Evolutionary conservation across 495 filamentous ascomycete genomes (phyloP).

Genomic region (Hypomontagnella monticulosa): DNA sequence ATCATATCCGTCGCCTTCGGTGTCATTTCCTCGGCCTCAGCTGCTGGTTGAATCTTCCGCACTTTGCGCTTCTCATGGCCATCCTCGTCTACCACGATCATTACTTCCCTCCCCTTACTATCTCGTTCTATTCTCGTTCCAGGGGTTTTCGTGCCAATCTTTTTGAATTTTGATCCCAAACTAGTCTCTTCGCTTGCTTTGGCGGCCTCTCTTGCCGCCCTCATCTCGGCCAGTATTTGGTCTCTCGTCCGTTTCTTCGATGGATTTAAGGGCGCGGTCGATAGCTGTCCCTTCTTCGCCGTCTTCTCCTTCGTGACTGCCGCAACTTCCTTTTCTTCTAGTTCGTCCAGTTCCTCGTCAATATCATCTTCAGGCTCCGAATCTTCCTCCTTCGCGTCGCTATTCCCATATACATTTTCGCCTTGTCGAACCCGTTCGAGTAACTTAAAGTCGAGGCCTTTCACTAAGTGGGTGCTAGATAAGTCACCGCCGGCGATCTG

Average conservation of each 20-base stretch:
- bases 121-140: slow-evolving; percentile 78
- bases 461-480: slow-evolving; percentile 82
- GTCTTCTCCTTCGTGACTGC: slow-evolving; percentile 65
- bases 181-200: slow-evolving; percentile 63
- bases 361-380: slow-evolving; percentile 55
- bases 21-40: slow-evolving; percentile 44
- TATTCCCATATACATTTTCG: slow-evolving; percentile 70
- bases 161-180: slow-evolving; percentile 83
- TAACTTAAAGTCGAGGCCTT: slow-evolving; percentile 87
- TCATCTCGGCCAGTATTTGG: slow-evolving; percentile 84
- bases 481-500: slow-evolving; percentile 88
- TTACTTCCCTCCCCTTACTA: slow-evolving; percentile 78
- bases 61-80: slow-evolving; percentile 90
- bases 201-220: slow-evolving; percentile 73
- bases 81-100: slow-evolving; percentile 86
- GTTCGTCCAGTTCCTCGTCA: slow-evolving; percentile 81
- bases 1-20: slow-evolving; percentile 61
- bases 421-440: slow-evolving; percentile 76
- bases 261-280: slow-evolving; percentile 66
- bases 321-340: slow-evolving; percentile 71
- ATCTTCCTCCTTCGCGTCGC: slow-evolving; percentile 37
- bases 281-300: slow-evolving; percentile 77
- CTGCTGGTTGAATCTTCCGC: slow-evolving; percentile 58
- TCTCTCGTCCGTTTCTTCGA: slow-evolving; percentile 79
- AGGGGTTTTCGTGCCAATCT: slow-evolving; percentile 73